phyloP scores from a whole-genome alignment of 2,329 filamentous ascomycete genomes.

The Alternaria sp. region DNA sequence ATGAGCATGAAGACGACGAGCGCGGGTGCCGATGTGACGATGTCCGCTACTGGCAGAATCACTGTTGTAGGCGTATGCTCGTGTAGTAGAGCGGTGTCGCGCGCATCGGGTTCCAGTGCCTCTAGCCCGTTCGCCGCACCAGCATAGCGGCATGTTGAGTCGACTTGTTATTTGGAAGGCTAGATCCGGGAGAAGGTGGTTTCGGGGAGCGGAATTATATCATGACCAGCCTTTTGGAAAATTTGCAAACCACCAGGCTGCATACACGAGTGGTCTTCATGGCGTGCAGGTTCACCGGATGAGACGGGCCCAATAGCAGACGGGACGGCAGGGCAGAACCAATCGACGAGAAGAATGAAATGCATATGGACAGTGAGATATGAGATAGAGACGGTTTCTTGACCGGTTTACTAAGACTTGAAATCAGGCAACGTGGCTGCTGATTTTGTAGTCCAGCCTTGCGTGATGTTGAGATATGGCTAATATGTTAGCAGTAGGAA shows the following conservation, averaged over 20 bases:
- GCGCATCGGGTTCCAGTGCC: slow-evolving; percentile 21
- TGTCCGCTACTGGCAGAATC: slow-evolving; percentile 8
- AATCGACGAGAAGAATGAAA: not conserved
- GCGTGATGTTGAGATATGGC: not conserved
- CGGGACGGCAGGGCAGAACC: not conserved
- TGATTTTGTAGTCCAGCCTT: not conserved
- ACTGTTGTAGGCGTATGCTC: slow-evolving; percentile 4
- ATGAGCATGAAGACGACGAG: not conserved
- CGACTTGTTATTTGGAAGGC: not conserved
- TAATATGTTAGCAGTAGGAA: not conserved
- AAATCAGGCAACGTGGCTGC: not conserved
- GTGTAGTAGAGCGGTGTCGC: slow-evolving; percentile 3
- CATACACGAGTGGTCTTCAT: slow-evolving; percentile 13
- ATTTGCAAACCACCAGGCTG: slow-evolving; percentile 3
- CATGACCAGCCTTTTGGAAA: too few species aligned
- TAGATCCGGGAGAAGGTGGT: not conserved
- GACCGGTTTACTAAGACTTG: not conserved
- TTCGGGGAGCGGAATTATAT: too few species aligned
- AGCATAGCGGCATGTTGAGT: slow-evolving; percentile 20
- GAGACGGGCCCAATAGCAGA: slow-evolving; percentile 1
- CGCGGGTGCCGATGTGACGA: slow-evolving; percentile 4
- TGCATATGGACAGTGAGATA: not conserved
- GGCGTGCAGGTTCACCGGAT: slow-evolving; percentile 24
- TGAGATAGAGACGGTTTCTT: not conserved
- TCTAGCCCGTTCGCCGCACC: slow-evolving; percentile 2